Evolutionary conservation across 2,329 filamentous ascomycete genomes (phyloP), one percentile per base, ranked within the genome.

Genomic region (Fusarium sp.): DNA sequence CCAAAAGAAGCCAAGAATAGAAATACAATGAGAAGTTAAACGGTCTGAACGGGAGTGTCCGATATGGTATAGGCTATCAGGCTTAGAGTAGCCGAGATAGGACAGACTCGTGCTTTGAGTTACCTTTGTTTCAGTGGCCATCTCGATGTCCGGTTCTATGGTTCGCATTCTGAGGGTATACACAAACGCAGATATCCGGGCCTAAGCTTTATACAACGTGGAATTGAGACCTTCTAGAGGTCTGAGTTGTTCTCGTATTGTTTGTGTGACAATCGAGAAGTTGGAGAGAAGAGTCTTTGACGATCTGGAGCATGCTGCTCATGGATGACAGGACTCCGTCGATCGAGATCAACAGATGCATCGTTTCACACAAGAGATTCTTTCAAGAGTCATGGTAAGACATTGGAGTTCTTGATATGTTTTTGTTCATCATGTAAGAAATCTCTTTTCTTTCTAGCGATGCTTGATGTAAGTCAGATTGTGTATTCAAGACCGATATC

Each of bases 231-330:
- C 10, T 18, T 10, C 7, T 35, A 28, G 41, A 35, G 22, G 14
- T 18, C 6, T n/a, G 14, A 11, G 30, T n/a, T 36, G 17, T 15
- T 28, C 20, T 18, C 6, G 2, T 12, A n/a, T n/a, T 36, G 20
- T 12, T 47, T 51, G 32, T 58, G 39, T 50, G 55, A 36, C 53
- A 56, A 18, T 51, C 24, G 26, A 35, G 30, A 50, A 50, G 56
- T 30, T 24, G 22, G 14, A 48, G 30, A 11, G 30, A 38, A 58
- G 14, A 15, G 42, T 15, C 20, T 51, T 10, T 24, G 20, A 28
- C 18, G 38, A 51, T 36, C 14, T 51, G 14, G 30, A 38, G 24
- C 42, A 58, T 28, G 17, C 3, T 36, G 41, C 32, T 58, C 20
- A 26, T 30, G n/a, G 7, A n/a, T 30, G 42, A 36, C 32, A 30